Base-by-base conservation (phyloP, 2,329 filamentous ascomycete genomes). In the Westerdykella ornata region DNA sequence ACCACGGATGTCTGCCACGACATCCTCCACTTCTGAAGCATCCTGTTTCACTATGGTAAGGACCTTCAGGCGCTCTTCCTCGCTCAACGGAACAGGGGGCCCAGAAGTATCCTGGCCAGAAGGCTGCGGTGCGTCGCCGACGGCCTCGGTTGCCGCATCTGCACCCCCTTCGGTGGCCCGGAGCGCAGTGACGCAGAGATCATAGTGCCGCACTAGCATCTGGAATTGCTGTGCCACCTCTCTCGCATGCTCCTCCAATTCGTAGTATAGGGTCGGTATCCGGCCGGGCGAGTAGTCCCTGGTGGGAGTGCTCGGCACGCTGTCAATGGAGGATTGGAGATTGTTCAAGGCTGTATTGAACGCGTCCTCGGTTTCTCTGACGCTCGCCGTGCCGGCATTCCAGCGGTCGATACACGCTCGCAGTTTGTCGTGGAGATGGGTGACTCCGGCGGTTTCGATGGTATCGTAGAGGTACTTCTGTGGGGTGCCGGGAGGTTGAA, bases 111-210 rank as follows among this genome's bases (percentile, higher is more conserved):
- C 48, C 36, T 56, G 47, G 18, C 42, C 46, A 8, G 60, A 57
- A 26, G 62, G 51, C 19, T 51, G 47, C 3, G 57, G 53, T 3
- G 52, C 57, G 42, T 69, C 65, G 19, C 60, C 63, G 1, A 65
- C 62, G 15, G 64, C 65, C 38, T 67, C 62, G n/a, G 62, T 67
- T 2, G 70, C 71, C 12, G 72, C 72, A 45, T 70, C 70, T 9
- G 69, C 68, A 8, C 72, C 71, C 43, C 72, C 71, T 68, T 95
- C 88, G 3, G 89, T 96, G 38, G 90, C 88, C 45, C 88, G 85
- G 33, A 96, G 83, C 1, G 90, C 90, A 1, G 84, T 90, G 12
- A 94, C 86, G 63, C 90, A 96, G 49, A 94, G 79, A 63, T 97
- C 90, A 61, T 95, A 96, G 67, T 97, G 90, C 18, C 77, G 79